A percentile compares a stretch with the other conserved stretches of the same genome.
Conservation (phyloP, 306 rosid species). For the Dalbergia cultrata region DNA sequence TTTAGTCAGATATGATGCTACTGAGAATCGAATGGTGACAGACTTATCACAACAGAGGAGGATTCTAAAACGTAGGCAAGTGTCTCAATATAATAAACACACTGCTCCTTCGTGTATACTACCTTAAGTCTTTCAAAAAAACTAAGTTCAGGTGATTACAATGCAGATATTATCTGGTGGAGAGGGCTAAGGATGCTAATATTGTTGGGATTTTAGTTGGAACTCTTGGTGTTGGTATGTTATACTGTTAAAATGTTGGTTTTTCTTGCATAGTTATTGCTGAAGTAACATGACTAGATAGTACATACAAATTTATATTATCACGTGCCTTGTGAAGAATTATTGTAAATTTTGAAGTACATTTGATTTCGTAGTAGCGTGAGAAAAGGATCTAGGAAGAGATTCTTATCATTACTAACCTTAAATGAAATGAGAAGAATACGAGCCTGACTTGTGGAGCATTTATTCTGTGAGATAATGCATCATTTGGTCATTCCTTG, state of each 20-base stretch:
- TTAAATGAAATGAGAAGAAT: constrained; percentile 35
- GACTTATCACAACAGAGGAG: constrained; percentile 83
- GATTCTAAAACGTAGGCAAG: constrained; percentile 90
- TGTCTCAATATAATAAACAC: constrained; percentile 33
- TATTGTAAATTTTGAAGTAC: constrained; percentile 5
- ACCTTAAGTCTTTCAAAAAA: constrained; percentile 21
- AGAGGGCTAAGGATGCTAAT: constrained; percentile 95
- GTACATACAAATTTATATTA: background rate
- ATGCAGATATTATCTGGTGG: constrained; percentile 90
- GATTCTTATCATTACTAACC: background rate
- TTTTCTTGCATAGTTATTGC: constrained; percentile 36
- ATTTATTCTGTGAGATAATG: constrained; percentile 2
- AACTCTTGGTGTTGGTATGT: constrained; percentile 92
- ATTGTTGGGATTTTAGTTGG: constrained; percentile 93
- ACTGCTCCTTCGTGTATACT: background rate
- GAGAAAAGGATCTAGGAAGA: background rate
- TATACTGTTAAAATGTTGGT: background rate
- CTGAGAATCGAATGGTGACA: constrained; percentile 62
- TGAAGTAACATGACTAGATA: constrained; percentile 9
- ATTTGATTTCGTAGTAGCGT: background rate
- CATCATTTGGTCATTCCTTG: constrained; percentile 23
- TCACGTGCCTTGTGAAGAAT: background rate
- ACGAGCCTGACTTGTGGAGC: background rate
- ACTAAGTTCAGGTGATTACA: constrained; percentile 7
- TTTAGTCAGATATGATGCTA: constrained; percentile 89